Percentiles rank a stretch among this genome's conserved stretches.
Conservation (phyloP, 2,329 filamentous ascomycete species). For the Nigrospora oryzae region DNA sequence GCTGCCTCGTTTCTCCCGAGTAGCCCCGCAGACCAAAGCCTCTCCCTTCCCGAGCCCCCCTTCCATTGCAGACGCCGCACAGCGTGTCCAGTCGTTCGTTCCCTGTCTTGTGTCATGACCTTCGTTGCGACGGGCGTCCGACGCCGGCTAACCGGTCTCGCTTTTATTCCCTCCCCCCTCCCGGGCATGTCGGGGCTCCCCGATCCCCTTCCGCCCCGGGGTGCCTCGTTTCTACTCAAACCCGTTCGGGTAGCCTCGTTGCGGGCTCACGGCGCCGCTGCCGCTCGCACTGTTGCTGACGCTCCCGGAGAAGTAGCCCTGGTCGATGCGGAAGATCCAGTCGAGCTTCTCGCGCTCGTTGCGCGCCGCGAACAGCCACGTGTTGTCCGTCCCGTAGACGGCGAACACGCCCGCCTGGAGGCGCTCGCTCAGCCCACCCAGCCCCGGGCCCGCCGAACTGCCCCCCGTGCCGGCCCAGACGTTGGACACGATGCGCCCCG, state of each 20-base stretch:
- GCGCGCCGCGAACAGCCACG: constrained; percentile 85
- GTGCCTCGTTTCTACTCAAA: not conserved
- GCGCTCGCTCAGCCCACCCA: constrained; percentile 47
- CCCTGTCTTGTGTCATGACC: no score
- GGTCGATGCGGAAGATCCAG: constrained; percentile 93
- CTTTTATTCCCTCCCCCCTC: no score
- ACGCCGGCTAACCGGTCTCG: no score
- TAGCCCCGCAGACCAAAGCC: no score
- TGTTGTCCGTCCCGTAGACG: constrained; percentile 88
- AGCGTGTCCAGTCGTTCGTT: no score
- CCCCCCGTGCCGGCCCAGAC: constrained; percentile 42
- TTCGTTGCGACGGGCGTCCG: no score
- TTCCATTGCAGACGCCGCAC: no score
- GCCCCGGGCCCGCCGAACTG: constrained; percentile 25
- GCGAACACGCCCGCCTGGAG: constrained; percentile 76
- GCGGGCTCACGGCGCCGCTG: constrained; percentile 29
- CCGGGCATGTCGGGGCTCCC: no score
- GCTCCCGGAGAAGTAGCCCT: constrained; percentile 53
- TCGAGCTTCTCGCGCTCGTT: constrained; percentile 90
- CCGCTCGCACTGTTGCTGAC: constrained; percentile 31
- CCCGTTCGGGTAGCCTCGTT: constrained; percentile 13
- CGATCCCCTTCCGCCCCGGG: not conserved
- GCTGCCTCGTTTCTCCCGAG: no score
- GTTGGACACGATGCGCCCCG: constrained; percentile 44
- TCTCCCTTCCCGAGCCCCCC: no score